Evolutionary conservation across 1,139 yeast species (phyloP).

Genomic region (Saccharomyces hybrid): DNA sequence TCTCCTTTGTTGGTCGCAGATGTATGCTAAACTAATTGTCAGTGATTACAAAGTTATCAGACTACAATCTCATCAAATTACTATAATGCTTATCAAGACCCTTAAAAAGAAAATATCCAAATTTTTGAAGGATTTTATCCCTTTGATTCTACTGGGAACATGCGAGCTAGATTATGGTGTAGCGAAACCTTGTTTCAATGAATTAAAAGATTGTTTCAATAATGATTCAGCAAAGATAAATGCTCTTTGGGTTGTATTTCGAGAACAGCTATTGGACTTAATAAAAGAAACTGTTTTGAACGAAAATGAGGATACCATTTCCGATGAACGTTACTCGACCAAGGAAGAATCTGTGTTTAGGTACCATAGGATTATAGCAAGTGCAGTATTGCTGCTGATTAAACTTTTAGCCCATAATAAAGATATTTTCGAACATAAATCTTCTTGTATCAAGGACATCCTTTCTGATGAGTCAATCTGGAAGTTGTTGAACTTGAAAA

Average conservation of each 20-base stretch:
- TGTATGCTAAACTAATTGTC: constrained; percentile 70
- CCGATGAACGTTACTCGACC: constrained; percentile 68
- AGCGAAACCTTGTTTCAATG: constrained; percentile 41
- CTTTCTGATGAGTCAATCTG: constrained; percentile 23
- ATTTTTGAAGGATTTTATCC: constrained; percentile 63
- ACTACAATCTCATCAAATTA: constrained; percentile 52
- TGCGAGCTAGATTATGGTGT: constrained; percentile 65
- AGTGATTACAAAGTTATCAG: constrained; percentile 66
- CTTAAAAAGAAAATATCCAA: constrained; percentile 57
- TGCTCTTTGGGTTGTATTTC: constrained; percentile 55
- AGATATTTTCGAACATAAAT: constrained; percentile 9
- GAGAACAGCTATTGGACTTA: constrained; percentile 48
- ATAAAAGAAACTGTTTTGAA: constrained; percentile 44
- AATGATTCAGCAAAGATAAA: constrained; percentile 49
- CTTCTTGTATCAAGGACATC: constrained; percentile 12
- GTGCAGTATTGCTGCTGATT: constrained; percentile 46
- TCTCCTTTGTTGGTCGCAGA: constrained; percentile 65
- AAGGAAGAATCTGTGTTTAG: constrained; percentile 64
- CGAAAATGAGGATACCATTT: constrained; percentile 57
- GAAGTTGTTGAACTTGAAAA: constrained; percentile 36
- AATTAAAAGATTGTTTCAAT: constrained; percentile 50
- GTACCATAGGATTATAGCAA: constrained; percentile 51
- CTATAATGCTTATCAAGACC: constrained; percentile 43
- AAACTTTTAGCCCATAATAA: constrained; percentile 34
- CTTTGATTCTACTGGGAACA: constrained; percentile 63